Evolutionary conservation across 371 early-diverging fungal species (phyloP).

Genomic region (Smittium culicis): DNA sequence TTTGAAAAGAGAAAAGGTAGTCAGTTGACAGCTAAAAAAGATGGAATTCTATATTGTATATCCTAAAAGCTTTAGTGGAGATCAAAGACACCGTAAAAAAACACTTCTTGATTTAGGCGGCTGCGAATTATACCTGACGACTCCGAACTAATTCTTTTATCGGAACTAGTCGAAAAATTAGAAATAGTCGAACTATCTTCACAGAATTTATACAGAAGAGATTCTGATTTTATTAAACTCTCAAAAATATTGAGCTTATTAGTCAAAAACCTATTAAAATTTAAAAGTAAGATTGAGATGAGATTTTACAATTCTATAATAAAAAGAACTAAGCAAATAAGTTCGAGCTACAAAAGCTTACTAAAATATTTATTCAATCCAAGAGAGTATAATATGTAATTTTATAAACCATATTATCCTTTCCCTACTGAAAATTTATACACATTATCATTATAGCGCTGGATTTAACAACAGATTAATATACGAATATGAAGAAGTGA

Average conservation of each 20-base stretch:
- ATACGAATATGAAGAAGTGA: background rate
- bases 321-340: background rate
- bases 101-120: background rate
- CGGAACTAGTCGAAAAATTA: background rate
- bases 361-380: background rate
- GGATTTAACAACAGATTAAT: background rate
- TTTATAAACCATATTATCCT: background rate
- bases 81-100: background rate
- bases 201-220: background rate
- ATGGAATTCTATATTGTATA: background rate
- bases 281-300: background rate
- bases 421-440: background rate
- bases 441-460: background rate
- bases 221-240: background rate
- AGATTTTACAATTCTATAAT: background rate
- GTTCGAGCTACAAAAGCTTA: background rate
- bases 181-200: background rate
- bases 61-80: background rate
- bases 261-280: background rate
- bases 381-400: background rate
- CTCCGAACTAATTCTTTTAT: background rate
- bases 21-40: background rate
- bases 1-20: background rate
- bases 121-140: no score
- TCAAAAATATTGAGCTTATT: background rate